These are phyloP conservation scores for Globisporangium heterothallicum DNA, from an alignment of 352 stramenopile genomes.

Conservation along the genomic window DNA sequence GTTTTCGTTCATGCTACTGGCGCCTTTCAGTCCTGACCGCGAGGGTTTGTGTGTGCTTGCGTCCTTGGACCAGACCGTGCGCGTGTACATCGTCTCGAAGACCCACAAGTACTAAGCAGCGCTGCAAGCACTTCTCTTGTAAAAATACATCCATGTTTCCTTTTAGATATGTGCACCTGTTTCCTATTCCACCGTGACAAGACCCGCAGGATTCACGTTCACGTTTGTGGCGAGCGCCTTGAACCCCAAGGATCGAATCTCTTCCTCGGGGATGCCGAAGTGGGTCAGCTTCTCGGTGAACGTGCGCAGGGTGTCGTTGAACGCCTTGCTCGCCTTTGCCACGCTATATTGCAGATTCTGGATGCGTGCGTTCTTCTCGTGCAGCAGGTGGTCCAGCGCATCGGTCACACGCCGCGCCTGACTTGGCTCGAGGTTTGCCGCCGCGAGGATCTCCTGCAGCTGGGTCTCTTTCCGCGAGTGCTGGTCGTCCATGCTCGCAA, in stretches of 20 bases:
- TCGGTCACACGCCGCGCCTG: slow-evolving; percentile 67
- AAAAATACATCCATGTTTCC: background rate
- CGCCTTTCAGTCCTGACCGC: slow-evolving; percentile 81
- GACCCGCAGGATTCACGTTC: slow-evolving; percentile 64
- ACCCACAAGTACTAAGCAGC: slow-evolving; percentile 88
- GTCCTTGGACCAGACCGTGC: slow-evolving; percentile 93
- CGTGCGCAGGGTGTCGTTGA: slow-evolving; percentile 71
- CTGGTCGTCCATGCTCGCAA: slow-evolving; percentile 68
- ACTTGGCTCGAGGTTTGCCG: slow-evolving; percentile 62
- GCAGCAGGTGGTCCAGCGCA: slow-evolving; percentile 57
- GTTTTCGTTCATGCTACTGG: background rate
- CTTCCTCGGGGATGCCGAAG: slow-evolving; percentile 73
- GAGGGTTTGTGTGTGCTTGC: slow-evolving; percentile 90
- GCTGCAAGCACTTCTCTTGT: background rate
- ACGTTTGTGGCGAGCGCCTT: slow-evolving; percentile 42
- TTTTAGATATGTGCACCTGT: no score
- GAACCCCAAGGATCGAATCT: slow-evolving; percentile 63
- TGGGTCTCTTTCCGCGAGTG: slow-evolving; percentile 70
- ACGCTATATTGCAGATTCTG: slow-evolving; percentile 57
- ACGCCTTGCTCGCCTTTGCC: slow-evolving; percentile 70
- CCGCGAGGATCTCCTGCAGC: slow-evolving; percentile 64
- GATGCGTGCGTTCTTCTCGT: slow-evolving; percentile 55
- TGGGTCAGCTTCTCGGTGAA: slow-evolving; percentile 58
- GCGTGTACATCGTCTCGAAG: slow-evolving; percentile 95
- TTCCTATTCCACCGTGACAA: slow-evolving; percentile 56